phyloP scores from a whole-genome alignment of 139 green algal genomes.

The Volvox reticuliferus region DNA sequence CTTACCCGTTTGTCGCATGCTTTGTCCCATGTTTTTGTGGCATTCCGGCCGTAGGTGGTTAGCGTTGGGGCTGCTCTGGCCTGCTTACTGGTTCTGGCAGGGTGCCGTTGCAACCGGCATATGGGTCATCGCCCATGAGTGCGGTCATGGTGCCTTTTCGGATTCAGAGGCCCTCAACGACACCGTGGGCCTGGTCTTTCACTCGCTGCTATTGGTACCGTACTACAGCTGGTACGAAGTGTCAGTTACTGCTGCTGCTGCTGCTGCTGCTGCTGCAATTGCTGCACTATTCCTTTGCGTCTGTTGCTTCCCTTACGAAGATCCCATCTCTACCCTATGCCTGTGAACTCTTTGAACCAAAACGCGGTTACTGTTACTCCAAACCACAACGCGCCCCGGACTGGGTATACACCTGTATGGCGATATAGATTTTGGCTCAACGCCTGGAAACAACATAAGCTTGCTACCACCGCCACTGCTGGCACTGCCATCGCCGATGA shows the following conservation, averaged over 20 bases:
- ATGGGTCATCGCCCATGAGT: constrained; percentile 92
- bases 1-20: no score
- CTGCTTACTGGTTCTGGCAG: constrained; percentile 81
- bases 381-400: no score
- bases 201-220: constrained; percentile 87
- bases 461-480: not conserved
- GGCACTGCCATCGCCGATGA: not conserved
- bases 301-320: no score
- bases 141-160: constrained; percentile 87
- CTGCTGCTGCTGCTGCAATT: not conserved
- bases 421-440: no score
- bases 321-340: no score
- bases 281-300: not conserved
- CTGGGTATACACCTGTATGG: no score
- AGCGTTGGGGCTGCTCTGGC: constrained; percentile 73
- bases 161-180: constrained; percentile 80
- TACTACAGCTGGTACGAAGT: constrained; percentile 85
- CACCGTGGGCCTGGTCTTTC: constrained; percentile 82
- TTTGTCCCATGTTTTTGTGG: no score
- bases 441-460: no score
- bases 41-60: constrained; percentile 37
- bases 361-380: no score
- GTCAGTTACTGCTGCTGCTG: not conserved
- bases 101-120: constrained; percentile 80
- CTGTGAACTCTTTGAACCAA: no score